phyloP scores from a whole-genome alignment of 139 green algal genomes.

The Astrephomene gubernaculifera region DNA sequence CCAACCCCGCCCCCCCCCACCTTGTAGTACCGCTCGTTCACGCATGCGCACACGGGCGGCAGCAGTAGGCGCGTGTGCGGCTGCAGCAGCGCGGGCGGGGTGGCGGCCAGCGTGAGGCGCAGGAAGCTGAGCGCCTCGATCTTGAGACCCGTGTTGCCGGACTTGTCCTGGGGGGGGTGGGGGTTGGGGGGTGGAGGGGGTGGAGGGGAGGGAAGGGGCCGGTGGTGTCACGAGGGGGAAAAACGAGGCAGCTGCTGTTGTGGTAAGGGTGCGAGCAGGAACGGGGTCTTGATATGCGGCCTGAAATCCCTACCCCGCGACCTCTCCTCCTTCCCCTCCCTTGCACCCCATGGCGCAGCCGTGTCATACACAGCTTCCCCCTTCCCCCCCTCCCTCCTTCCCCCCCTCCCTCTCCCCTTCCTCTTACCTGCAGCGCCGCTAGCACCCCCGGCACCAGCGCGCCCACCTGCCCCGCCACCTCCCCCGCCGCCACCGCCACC shows the following conservation, averaged over 20 bases:
- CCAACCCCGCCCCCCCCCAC: conserved; percentile 36
- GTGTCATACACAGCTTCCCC: not conserved
- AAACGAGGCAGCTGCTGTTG: not conserved
- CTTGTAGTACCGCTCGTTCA: conserved; percentile 94
- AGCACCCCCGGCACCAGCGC: conserved; percentile 78
- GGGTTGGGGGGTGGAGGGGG: not conserved
- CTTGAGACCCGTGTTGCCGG: conserved; percentile 78
- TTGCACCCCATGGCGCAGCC: not conserved
- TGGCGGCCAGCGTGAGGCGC: conserved; percentile 66
- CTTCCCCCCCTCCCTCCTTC: not conserved
- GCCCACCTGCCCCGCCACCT: conserved; percentile 61
- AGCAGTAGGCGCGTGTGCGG: conserved; percentile 70
- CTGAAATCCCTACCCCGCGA: not conserved
- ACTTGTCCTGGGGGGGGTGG: conserved; percentile 72
- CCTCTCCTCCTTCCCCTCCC: not conserved
- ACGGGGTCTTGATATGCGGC: not conserved
- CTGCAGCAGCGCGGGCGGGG: conserved; percentile 67
- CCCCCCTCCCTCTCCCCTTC: not conserved
- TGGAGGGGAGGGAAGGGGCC: not conserved
- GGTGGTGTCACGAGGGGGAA: not conserved
- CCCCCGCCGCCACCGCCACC: conserved; percentile 68
- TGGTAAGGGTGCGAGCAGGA: not conserved
- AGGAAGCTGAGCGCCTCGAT: conserved; percentile 95
- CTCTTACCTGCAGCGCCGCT: conserved; percentile 56
- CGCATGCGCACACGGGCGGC: conserved; percentile 61